Base-by-base conservation (phyloP, 2,329 filamentous ascomycete species). In the Pseudogymnoascus sp. region DNA sequence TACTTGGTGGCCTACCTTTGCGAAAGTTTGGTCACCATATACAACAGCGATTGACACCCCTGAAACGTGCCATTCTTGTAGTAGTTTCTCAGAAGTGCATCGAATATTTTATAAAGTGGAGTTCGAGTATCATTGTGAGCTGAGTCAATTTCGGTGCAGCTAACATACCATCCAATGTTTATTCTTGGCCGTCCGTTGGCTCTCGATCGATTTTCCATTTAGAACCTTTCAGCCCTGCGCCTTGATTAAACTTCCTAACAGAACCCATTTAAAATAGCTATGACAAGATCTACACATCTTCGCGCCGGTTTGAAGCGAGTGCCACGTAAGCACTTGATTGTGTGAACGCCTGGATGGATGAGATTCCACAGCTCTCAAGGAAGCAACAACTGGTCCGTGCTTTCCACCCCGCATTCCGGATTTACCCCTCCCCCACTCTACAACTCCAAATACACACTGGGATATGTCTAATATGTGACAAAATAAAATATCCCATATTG, bases 1-100 rank as follows among this genome's bases (percentile, higher is more conserved):
- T 15, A 35, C 21, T 26, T 4, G 37, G 23, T n/a, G 10, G 61
- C 70, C 63, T 61, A 76, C 76, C 66, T 74, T 68, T 3, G 73
- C 65, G 66, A 70, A 75, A 5, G 72, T 74, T 3, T 74, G 63
- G 10, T 78, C 70, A 2, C 74, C 74, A 61, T 79, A 74, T 12
- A 80, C 68, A 19, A 82, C 71, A 0, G 75, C 76, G 18, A 82
- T 71, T 1, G 78, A 72, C 5, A 81, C 59, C 0, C 78, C 79
- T 1, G 79, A 78, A 6, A 80, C 75, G 58, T 77, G 74, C 73
- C 74, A 80, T 45, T 71, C 62, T 5, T 72, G 62, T 33, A 77
- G 68, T 2, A 70, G 63, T 3, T 67, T 64, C 18, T 61, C 4
- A 74, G 66, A 12, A 66, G 39, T 23, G 61, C 45, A 21, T 59